phyloP scores from a whole-genome alignment of 176 grass and related monocot species.

The Hordeum marinum region DNA sequence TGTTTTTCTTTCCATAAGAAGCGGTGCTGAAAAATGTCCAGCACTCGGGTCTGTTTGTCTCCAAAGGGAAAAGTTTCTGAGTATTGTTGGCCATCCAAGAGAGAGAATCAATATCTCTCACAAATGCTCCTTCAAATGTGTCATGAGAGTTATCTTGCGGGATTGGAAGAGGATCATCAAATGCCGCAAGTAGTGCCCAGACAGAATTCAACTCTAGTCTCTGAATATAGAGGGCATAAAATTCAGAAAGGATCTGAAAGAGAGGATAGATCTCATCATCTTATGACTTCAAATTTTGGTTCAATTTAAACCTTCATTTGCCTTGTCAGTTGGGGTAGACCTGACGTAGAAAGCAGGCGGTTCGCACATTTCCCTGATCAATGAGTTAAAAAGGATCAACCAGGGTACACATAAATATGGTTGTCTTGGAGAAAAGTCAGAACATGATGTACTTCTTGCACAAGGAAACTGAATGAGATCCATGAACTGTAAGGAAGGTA shows the following conservation, averaged over 20 bases:
- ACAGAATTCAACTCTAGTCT: conserved; percentile 82
- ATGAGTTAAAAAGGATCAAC: conserved; percentile 21
- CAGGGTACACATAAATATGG: neutral
- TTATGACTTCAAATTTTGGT: neutral
- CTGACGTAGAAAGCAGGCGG: conserved; percentile 77
- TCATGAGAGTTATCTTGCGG: conserved; percentile 16
- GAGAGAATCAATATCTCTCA: conserved; percentile 75
- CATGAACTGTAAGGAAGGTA: neutral
- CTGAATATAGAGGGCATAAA: conserved; percentile 37
- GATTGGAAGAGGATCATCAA: conserved; percentile 76
- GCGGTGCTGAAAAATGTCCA: conserved; percentile 96
- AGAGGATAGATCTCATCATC: neutral
- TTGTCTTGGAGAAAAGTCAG: neutral
- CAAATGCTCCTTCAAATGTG: conserved; percentile 86
- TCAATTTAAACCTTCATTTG: conserved; percentile 85
- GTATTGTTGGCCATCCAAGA: conserved; percentile 98
- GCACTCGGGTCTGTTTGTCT: conserved; percentile 51
- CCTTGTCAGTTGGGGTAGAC: conserved; percentile 71
- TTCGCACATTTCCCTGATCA: conserved; percentile 90
- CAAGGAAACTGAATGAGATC: neutral
- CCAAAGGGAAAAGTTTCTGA: conserved; percentile 57
- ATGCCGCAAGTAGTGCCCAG: conserved; percentile 92
- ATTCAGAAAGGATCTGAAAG: conserved; percentile 13
- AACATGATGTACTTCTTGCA: neutral
- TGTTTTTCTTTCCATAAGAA: conserved; percentile 74